These are phyloP conservation scores for Claviceps sp. DNA, from an alignment of 2,329 filamentous ascomycete species.

Conservation along the genomic window DNA sequence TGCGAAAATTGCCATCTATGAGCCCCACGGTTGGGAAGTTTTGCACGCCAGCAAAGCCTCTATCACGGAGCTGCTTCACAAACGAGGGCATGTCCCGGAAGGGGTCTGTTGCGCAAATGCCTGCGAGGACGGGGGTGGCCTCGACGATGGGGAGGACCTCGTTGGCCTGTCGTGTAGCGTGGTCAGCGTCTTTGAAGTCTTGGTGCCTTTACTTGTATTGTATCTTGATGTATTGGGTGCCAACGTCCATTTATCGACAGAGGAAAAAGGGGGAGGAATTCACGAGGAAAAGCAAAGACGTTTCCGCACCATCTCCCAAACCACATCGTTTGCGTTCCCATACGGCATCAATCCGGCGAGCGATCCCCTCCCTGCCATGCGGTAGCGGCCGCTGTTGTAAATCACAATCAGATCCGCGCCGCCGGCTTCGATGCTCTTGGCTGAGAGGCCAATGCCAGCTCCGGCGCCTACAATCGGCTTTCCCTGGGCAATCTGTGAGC, in stretches of 20 bases:
- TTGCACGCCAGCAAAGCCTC: slow-evolving; percentile 57
- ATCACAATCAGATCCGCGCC: slow-evolving; percentile 58
- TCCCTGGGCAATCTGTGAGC: slow-evolving; percentile 37
- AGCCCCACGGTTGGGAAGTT: slow-evolving; percentile 64
- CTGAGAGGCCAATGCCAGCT: slow-evolving; percentile 55
- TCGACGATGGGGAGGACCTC: slow-evolving; percentile 55
- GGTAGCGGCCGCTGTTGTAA: slow-evolving; percentile 59
- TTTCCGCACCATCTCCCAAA: slow-evolving; percentile 48
- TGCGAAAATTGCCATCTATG: slow-evolving; percentile 54
- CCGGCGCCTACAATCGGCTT: slow-evolving; percentile 55
- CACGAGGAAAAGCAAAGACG: background rate
- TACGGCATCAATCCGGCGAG: slow-evolving; percentile 60
- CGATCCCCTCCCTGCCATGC: slow-evolving; percentile 59
- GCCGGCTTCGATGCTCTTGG: slow-evolving; percentile 56
- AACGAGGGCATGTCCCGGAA: slow-evolving; percentile 50
- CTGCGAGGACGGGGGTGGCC: slow-evolving; percentile 52
- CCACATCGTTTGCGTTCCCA: slow-evolving; percentile 56
- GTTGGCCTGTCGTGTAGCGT: slow-evolving; percentile 29
- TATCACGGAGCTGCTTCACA: slow-evolving; percentile 41
- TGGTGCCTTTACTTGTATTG: too few species aligned
- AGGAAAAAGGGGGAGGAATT: too few species aligned
- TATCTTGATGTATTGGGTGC: background rate
- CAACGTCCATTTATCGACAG: background rate
- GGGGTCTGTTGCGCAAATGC: slow-evolving; percentile 58
- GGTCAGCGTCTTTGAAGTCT: too few species aligned